Evolutionary conservation across 164 flowering plant genomes (phyloP), one percentile per base, ranked within the genome.

Genomic region (Piper betle): DNA sequence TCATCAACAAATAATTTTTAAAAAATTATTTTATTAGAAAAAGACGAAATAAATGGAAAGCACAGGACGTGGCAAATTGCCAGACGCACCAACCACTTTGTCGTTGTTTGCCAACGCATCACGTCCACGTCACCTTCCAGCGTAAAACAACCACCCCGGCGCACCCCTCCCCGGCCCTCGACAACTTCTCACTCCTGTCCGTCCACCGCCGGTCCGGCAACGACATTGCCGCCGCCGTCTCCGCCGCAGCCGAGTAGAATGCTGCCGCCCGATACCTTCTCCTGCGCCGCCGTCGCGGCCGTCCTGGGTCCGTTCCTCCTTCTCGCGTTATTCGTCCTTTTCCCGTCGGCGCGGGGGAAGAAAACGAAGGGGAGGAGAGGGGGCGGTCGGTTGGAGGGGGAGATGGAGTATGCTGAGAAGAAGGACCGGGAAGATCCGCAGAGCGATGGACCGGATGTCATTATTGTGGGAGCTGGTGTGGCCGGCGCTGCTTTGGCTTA

Each of bases 391-490:
- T 4, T 11, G 20, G n/a, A 37, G 15, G 57, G 61, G 56, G 62
- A 11, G 52, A 39, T 39, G n/a, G 40, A 8, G 17, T 0, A 38
- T 5, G 39, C 20, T 4, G 54, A 50, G 13, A 60, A 55, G 12
- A 39, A 20, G 39, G 42, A 58, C 9, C 50, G 50, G 6, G 57
- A 62, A 16, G 71, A 72, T 68, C 78, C 82, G 54, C 61, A 12
- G 11, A 9, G 61, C 5, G 39, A 40, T 11, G 59, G 57, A n/a
- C 60, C 60, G 41, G 87, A 91, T 59, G 85, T 91, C 41, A 79
- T 91, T 65, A 70, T 91, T 53, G 97, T 91, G 17, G 97, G 97
- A 8, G 97, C 97, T 18, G 97, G 97, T 55, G 96, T 91, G 16
- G 97, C 91, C 39, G 97, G 97, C 41, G 60, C 93, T 3, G 97